Evolutionary conservation across 257 asterid genomes (phyloP).

Genomic region (Dorcoceras hygrometricum): DNA sequence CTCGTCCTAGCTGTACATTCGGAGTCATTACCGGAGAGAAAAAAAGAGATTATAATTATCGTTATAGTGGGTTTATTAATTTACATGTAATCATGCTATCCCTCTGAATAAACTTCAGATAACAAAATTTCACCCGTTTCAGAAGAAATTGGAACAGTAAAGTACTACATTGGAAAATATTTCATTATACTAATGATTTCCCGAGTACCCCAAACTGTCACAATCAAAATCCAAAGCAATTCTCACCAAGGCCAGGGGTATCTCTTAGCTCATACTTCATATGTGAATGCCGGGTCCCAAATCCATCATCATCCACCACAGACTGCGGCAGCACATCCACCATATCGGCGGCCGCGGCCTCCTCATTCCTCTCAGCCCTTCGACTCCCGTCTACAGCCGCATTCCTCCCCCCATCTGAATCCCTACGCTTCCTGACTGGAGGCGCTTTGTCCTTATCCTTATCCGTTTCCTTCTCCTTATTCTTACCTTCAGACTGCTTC

Average conservation of each 20-base stretch:
- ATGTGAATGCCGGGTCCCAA: constrained; percentile 63
- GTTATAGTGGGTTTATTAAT: not conserved
- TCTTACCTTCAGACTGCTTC: constrained; percentile 35
- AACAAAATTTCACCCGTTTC: not conserved
- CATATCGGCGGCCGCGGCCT: constrained; percentile 28
- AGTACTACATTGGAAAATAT: not conserved
- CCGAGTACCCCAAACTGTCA: not conserved
- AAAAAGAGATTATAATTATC: too few species aligned
- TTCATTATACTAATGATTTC: too few species aligned
- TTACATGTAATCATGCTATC: not conserved
- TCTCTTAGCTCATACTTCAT: constrained; percentile 94
- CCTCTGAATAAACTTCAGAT: not conserved
- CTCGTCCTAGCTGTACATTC: not conserved
- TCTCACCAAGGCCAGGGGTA: constrained; percentile 89
- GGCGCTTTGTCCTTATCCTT: constrained; percentile 40
- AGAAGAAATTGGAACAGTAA: not conserved
- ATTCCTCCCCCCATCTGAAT: constrained; percentile 70
- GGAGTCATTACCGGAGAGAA: not conserved
- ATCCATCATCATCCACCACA: constrained; percentile 72
- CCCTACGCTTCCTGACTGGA: constrained; percentile 80
- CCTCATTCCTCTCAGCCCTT: constrained; percentile 55
- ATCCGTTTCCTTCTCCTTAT: constrained; percentile 44
- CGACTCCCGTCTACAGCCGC: constrained; percentile 35
- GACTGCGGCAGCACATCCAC: constrained; percentile 55
- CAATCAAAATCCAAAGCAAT: not conserved